Conservation (phyloP, 495 filamentous ascomycete species). For the Alectoria sarmentosa region DNA sequence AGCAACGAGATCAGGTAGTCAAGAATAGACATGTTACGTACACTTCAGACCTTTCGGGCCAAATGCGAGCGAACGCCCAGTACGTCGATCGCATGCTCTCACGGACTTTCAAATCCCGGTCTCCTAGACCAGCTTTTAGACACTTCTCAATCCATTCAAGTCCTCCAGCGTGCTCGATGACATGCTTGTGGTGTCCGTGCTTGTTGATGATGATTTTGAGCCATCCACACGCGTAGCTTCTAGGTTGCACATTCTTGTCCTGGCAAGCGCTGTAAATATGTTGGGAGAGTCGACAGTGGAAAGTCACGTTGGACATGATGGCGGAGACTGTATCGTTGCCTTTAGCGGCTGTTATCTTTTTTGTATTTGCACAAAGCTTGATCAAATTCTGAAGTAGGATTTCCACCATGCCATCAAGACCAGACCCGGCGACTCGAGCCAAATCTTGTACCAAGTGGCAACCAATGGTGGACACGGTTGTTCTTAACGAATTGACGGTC, state of each 20-base stretch:
- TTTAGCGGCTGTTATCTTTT: slow-evolving; percentile 79
- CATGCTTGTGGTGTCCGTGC: slow-evolving; percentile 68
- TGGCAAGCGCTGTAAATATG: slow-evolving; percentile 72
- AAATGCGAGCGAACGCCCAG: slow-evolving; percentile 71
- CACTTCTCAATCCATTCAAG: slow-evolving; percentile 78
- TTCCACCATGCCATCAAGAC: slow-evolving; percentile 83
- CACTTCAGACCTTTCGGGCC: slow-evolving; percentile 70
- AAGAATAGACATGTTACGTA: slow-evolving; percentile 35
- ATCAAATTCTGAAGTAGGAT: slow-evolving; percentile 82
- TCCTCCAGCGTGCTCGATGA: slow-evolving; percentile 76
- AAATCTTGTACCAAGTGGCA: slow-evolving; percentile 83
- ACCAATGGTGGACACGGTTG: slow-evolving; percentile 78
- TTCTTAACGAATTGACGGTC: slow-evolving; percentile 75
- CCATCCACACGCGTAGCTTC: slow-evolving; percentile 75
- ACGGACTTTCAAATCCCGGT: slow-evolving; percentile 81
- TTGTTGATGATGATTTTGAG: slow-evolving; percentile 71
- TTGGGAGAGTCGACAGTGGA: slow-evolving; percentile 69
- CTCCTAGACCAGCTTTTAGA: slow-evolving; percentile 75
- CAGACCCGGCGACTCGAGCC: slow-evolving; percentile 64
- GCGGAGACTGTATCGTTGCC: slow-evolving; percentile 69
- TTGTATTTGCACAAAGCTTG: slow-evolving; percentile 78
- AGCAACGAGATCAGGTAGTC: slow-evolving; percentile 22
- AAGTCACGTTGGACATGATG: slow-evolving; percentile 71
- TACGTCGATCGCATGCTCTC: slow-evolving; percentile 77
- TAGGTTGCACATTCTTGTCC: slow-evolving; percentile 86